Base-by-base conservation (phyloP, 1,139 yeast genomes). In the Spathaspora jeffriesii region DNA sequence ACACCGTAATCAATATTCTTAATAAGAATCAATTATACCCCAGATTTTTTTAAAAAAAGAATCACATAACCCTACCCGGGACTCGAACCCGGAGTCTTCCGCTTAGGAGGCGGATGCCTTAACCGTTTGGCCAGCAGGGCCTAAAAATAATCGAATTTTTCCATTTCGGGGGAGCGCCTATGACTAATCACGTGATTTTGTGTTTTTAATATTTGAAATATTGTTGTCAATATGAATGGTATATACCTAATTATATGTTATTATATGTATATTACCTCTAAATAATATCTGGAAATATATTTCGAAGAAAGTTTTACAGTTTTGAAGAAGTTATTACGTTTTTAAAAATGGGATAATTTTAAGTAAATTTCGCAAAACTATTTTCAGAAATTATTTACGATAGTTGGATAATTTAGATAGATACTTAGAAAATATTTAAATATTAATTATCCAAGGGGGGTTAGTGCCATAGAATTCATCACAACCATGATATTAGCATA, bases 1-100 rank as follows among this genome's bases (percentile, higher is more conserved):
- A n/a, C n/a, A n/a, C n/a, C n/a, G n/a, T n/a, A n/a, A n/a, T n/a
- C n/a, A n/a, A n/a, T n/a, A n/a, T n/a, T n/a, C n/a, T n/a, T n/a
- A n/a, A n/a, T n/a, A n/a, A n/a, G n/a, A n/a, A n/a, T 25, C 10
- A 25, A 5, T 25, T 10, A 4, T 25, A 25, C 28, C 28, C 28
- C 9, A 25, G 11, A 25, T 25, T 22, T 25, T 10, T 25, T 8
- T 13, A 30, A n/a, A 30, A 30, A 30, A 28, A n/a, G n/a, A 9
- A 30, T n/a, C n/a, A n/a, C n/a, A 2, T 2, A 84, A 81, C 85
- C 83, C 88, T 85, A 82, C 88, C 85, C 89, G 92, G 91, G 92
- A 85, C 91, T 85, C 91, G 92, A 85, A 85, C 92, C 91, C 92
- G 89, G 90, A 85, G 85, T 85, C 92, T 85, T 80, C 90, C 87